These are phyloP conservation scores for Rhizopus stolonifer DNA, from an alignment of 371 early-diverging fungal species.

Conservation along the genomic window DNA sequence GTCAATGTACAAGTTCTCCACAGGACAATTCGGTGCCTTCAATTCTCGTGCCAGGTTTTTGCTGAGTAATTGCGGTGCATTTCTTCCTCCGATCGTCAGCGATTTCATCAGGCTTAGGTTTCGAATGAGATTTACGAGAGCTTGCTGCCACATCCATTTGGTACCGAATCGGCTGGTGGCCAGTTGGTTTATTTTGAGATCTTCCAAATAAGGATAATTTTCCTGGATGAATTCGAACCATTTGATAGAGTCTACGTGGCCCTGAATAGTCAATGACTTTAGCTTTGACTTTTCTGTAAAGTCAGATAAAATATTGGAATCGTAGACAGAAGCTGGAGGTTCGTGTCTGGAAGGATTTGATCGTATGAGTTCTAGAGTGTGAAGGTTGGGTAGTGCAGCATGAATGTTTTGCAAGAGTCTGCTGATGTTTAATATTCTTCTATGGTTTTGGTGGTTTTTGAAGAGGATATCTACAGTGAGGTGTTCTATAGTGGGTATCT, in stretches of 20 bases:
- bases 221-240: slow-evolving; percentile 20
- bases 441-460: not conserved
- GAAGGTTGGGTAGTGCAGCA: slow-evolving; percentile 2
- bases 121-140: slow-evolving; percentile 7
- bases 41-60: slow-evolving; percentile 7
- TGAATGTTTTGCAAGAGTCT: slow-evolving; percentile 8
- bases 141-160: slow-evolving; percentile 24
- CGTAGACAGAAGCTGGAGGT: not conserved
- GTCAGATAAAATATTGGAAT: not conserved
- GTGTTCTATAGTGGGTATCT: slow-evolving; percentile 1
- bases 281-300: slow-evolving; percentile 4
- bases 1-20: slow-evolving; percentile 11
- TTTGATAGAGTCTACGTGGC: slow-evolving; percentile 7
- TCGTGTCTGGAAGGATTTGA: slow-evolving; percentile 11
- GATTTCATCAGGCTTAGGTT: slow-evolving; percentile 6
- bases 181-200: slow-evolving; percentile 4
- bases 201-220: slow-evolving; percentile 10
- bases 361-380: slow-evolving; percentile 3
- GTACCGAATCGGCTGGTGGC: slow-evolving; percentile 17
- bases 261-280: slow-evolving; percentile 8
- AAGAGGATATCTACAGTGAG: slow-evolving; percentile 8
- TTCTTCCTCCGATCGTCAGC: slow-evolving; percentile 13
- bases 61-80: slow-evolving; percentile 12
- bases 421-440: not conserved
- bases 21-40: not conserved